Percentiles rank a stretch among this genome's conserved stretches.
Evolutionary conservation across 2,329 filamentous ascomycete species (phyloP).

Genomic region (Sphaerostilbella broomeana): DNA sequence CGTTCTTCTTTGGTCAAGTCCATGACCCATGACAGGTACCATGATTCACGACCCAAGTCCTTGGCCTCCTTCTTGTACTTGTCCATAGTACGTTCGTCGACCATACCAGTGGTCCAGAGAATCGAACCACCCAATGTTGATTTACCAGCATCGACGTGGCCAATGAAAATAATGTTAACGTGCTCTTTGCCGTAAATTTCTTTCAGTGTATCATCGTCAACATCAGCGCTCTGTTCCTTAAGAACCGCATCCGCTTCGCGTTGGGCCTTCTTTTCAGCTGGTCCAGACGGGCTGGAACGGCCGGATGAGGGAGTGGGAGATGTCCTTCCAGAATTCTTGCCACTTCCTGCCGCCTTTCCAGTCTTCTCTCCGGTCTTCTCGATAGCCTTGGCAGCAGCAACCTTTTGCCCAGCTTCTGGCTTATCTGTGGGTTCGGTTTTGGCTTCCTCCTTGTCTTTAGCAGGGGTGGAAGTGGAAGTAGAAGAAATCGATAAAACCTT

Average conservation of each 20-base stretch:
- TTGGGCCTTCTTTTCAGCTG: constrained; percentile 43
- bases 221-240: constrained; percentile 72
- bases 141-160: constrained; percentile 97
- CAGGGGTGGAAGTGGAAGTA: constrained; percentile 23
- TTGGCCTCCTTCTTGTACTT: constrained; percentile 98
- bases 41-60: constrained; percentile 91
- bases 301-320: constrained; percentile 80
- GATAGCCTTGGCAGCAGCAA: constrained; percentile 80
- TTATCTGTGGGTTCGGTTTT: constrained; percentile 44
- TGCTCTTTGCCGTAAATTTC: constrained; percentile 94
- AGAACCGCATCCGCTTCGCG: constrained; percentile 77
- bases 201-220: constrained; percentile 67
- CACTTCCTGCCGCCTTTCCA: constrained; percentile 30
- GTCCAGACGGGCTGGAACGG: constrained; percentile 65
- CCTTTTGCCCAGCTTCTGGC: constrained; percentile 71
- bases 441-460: constrained; percentile 41
- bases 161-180: constrained; percentile 95
- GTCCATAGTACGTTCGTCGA: constrained; percentile 97
- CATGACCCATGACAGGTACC: constrained; percentile 98
- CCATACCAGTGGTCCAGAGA: constrained; percentile 91
- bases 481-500: constrained; percentile 41
- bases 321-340: constrained; percentile 57
- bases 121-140: constrained; percentile 93
- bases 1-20: constrained; percentile 96
- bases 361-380: constrained; percentile 75